Evolutionary conservation across 192 early-diverging fungal species (phyloP).

Genomic region (Phlyctochytrium arcticum): DNA sequence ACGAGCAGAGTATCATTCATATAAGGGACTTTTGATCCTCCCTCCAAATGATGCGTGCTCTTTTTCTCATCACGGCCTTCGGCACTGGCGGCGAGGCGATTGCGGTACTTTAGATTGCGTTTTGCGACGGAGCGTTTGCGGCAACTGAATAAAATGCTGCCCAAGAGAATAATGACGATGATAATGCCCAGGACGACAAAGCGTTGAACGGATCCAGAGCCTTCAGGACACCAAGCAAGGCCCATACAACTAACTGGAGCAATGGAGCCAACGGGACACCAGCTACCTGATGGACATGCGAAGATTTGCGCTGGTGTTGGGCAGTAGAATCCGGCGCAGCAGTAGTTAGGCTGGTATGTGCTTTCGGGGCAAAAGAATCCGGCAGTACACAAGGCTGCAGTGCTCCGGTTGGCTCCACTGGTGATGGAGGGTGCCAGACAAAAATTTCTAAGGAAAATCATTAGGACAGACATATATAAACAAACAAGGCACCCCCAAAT

Average conservation of each 20-base stretch:
- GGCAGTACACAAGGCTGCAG: conserved; percentile 14
- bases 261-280: conserved; percentile 50
- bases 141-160: conserved; percentile 5
- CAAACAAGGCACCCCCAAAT: not conserved
- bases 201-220: conserved; percentile 6
- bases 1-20: not conserved
- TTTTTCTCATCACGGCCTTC: not conserved
- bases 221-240: conserved; percentile 29
- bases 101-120: conserved; percentile 11
- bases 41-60: not conserved
- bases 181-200: conserved; percentile 25
- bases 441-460: conserved; percentile 3
- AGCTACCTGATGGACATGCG: conserved; percentile 49
- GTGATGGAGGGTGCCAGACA: conserved; percentile 4
- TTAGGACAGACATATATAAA: not conserved
- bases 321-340: conserved; percentile 57
- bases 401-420: not conserved
- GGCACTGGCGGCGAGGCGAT: not conserved
- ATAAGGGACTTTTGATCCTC: too few species aligned
- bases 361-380: conserved; percentile 52
- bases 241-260: conserved; percentile 20
- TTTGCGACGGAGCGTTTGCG: not conserved
- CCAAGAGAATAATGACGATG: conserved; percentile 9
- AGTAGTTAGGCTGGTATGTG: conserved; percentile 56
- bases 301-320: conserved; percentile 38